Evolutionary conservation across 495 filamentous ascomycete species (phyloP).

Genomic region (Neurospora sp.): DNA sequence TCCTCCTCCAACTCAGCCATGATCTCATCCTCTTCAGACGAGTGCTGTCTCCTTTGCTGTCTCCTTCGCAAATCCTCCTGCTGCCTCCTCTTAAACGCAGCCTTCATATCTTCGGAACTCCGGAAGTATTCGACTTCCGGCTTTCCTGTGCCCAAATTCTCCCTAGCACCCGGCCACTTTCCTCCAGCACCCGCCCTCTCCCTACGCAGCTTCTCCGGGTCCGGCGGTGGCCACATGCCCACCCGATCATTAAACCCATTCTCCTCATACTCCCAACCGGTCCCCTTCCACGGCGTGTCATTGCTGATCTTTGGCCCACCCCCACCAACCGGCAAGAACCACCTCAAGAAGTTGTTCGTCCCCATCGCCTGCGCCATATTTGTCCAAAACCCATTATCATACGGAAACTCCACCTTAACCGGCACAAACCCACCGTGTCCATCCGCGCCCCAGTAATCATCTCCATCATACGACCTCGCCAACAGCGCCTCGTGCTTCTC

Average conservation of each 20-base stretch:
- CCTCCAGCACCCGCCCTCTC: constrained; percentile 11
- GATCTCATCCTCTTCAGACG: constrained; percentile 23
- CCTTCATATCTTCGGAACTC: constrained; percentile 18
- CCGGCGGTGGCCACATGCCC: constrained; percentile 71
- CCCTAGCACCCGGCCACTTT: constrained; percentile 20
- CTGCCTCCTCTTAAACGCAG: constrained; percentile 27
- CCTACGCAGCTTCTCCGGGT: constrained; percentile 70
- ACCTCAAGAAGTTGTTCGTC: constrained; percentile 71
- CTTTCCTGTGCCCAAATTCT: background rate
- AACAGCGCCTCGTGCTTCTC: constrained; percentile 74
- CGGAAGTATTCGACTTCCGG: constrained; percentile 9
- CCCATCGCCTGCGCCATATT: constrained; percentile 81
- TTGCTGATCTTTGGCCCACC: constrained; percentile 25
- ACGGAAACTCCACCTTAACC: constrained; percentile 67
- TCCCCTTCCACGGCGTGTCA: constrained; percentile 8
- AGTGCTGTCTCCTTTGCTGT: constrained; percentile 36
- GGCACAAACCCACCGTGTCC: constrained; percentile 44
- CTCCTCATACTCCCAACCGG: constrained; percentile 60
- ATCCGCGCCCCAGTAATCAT: constrained; percentile 16
- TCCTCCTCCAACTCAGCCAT: constrained; percentile 36
- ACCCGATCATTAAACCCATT: constrained; percentile 77
- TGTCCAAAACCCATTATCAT: constrained; percentile 81
- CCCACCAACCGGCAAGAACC: constrained; percentile 38
- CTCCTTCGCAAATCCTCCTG: constrained; percentile 35
- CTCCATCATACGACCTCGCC: constrained; percentile 47